Conservation (phyloP, 2,329 filamentous ascomycete genomes). For the Fusarium xyrophilum region DNA sequence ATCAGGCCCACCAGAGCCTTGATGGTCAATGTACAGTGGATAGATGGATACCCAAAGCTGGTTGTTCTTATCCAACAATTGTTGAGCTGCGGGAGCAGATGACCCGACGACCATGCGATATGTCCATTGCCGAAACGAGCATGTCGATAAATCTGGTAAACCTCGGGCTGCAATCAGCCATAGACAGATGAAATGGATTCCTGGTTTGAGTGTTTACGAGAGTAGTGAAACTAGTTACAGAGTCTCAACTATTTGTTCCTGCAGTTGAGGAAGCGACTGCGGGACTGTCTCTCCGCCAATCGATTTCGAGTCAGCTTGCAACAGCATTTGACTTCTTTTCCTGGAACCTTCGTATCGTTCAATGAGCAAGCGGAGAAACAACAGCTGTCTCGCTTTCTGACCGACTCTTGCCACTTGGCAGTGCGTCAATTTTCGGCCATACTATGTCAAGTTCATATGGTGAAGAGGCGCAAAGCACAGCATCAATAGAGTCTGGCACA, state of each 20-base stretch:
- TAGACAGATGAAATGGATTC: too few species aligned
- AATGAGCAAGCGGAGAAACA: too few species aligned
- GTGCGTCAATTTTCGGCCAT: too few species aligned
- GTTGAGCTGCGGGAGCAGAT: background rate
- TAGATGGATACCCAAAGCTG: fast-evolving
- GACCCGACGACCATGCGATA: background rate
- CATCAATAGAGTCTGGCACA: background rate
- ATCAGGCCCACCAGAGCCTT: background rate
- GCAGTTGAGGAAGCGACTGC: too few species aligned
- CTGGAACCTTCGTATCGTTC: too few species aligned
- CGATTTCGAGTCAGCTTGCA: background rate
- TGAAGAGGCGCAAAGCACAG: fast-evolving
- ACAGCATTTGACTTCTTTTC: too few species aligned
- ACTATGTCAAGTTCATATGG: too few species aligned
- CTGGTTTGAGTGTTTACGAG: fast-evolving
- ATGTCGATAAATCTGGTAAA: background rate
- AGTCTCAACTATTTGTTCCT: too few species aligned
- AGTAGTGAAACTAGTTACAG: too few species aligned
- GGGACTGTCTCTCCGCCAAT: background rate
- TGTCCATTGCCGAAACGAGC: background rate
- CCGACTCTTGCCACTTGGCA: too few species aligned
- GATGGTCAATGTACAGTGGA: background rate
- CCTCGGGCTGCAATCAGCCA: fast-evolving
- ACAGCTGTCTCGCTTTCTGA: too few species aligned
- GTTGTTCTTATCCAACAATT: fast-evolving